These are phyloP conservation scores for Begonia peltatifolia DNA, from an alignment of 306 rosid species.

Conservation along the genomic window DNA sequence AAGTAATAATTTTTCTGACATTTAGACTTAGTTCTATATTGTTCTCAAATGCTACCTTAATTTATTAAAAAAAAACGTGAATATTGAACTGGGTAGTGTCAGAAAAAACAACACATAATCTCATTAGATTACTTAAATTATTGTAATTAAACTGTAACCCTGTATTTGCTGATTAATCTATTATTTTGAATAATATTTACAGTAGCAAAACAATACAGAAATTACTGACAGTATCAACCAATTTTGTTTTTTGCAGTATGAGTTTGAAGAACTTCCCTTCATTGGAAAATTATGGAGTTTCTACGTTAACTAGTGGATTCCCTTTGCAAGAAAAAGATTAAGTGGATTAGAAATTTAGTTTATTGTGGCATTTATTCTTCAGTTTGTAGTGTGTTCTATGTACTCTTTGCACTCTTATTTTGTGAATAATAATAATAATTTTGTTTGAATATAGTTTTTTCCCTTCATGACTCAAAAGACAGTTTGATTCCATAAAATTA, in stretches of 20 bases:
- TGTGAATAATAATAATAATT: too few relatives aligned
- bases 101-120: not conserved
- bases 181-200: too few relatives aligned
- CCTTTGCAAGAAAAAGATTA: too few relatives aligned
- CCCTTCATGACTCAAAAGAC: too few relatives aligned
- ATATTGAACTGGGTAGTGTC: not conserved
- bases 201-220: too few relatives aligned
- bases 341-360: too few relatives aligned
- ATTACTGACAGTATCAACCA: not conserved
- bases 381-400: not conserved
- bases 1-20: not conserved
- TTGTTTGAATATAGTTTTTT: too few relatives aligned
- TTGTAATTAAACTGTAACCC: too few relatives aligned
- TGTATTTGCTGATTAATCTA: too few relatives aligned
- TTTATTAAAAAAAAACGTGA: not conserved
- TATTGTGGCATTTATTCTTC: not conserved
- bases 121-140: not conserved
- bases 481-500: too few relatives aligned
- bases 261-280: conserved; percentile 38
- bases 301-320: conserved; percentile 22
- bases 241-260: conserved; percentile 36
- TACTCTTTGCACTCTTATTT: too few relatives aligned
- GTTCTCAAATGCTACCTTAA: not conserved
- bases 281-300: conserved; percentile 41
- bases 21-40: not conserved